These are phyloP conservation scores for Capronia coronata DNA, from an alignment of 2,329 filamentous ascomycete genomes.

Conservation along the genomic window DNA sequence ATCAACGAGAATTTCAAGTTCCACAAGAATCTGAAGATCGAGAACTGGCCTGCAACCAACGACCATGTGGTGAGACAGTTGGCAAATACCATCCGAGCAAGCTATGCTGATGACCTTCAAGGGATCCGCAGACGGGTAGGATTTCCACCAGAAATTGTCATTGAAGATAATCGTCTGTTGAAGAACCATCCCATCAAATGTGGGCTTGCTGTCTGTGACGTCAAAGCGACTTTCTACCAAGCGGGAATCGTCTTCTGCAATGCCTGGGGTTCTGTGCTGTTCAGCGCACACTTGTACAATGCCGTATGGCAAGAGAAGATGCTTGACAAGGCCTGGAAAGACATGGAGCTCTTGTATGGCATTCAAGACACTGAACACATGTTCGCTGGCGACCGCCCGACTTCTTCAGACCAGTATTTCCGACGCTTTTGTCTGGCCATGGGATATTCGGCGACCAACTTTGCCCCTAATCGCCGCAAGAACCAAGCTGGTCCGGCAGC, in stretches of 20 bases:
- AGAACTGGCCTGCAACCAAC: constrained; percentile 31
- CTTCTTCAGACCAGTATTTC: constrained; percentile 32
- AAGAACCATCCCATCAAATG: constrained; percentile 20
- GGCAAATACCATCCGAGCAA: neutral
- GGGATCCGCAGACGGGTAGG: neutral
- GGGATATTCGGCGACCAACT: constrained; percentile 33
- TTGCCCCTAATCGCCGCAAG: constrained; percentile 28
- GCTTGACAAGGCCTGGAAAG: neutral
- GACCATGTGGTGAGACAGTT: constrained; percentile 20
- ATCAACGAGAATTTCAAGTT: constrained; percentile 32
- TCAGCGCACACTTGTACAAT: constrained; percentile 40
- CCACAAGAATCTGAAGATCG: constrained; percentile 31
- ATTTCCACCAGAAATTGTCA: neutral
- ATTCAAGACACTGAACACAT: constrained; percentile 34
- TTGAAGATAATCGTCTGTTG: neutral
- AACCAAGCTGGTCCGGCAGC: constrained; percentile 25
- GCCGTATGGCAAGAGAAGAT: constrained; percentile 29
- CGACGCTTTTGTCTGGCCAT: constrained; percentile 38
- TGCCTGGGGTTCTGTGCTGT: constrained; percentile 39
- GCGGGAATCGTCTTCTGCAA: constrained; percentile 34
- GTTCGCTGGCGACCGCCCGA: constrained; percentile 36
- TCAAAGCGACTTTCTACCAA: constrained; percentile 26
- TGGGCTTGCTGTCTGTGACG: constrained; percentile 27
- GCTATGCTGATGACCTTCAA: neutral
- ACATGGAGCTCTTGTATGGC: neutral